phyloP scores from a whole-genome alignment of 2,329 filamentous ascomycete species.

The Cladophialophora immunda region DNA sequence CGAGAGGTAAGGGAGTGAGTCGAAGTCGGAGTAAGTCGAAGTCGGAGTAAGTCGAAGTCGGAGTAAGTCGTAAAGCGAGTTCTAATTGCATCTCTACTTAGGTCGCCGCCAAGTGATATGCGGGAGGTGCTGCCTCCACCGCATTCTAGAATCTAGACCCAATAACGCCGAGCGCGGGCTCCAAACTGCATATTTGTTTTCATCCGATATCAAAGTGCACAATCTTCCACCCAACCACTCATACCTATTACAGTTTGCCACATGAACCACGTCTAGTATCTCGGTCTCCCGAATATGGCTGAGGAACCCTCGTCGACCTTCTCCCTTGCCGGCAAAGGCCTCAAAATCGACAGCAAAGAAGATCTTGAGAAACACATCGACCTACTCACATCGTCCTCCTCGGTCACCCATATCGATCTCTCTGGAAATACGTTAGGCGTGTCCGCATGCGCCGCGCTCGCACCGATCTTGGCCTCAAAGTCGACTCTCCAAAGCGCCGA shows the following conservation, averaged over 20 bases:
- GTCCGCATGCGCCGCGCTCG: conserved; percentile 84
- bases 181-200: conserved; percentile 5
- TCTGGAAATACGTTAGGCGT: conserved; percentile 93
- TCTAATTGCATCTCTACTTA: no score
- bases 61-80: no score
- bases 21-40: no score
- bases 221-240: background rate
- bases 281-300: conserved; percentile 25
- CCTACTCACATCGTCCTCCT: conserved; percentile 70
- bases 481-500: conserved; percentile 83
- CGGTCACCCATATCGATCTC: conserved; percentile 83
- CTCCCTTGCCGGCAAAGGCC: conserved; percentile 87
- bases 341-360: conserved; percentile 89
- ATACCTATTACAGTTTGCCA: background rate
- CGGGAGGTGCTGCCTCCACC: no score
- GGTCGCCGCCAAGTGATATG: no score
- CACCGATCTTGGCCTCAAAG: conserved; percentile 83
- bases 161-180: background rate
- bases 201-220: background rate
- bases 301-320: conserved; percentile 63
- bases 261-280: background rate
- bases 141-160: background rate
- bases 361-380: conserved; percentile 87
- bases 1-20: no score
- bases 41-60: no score